Base-by-base conservation (phyloP, 2,329 filamentous ascomycete species). In the Ceratocystiopsis brevicomis region DNA sequence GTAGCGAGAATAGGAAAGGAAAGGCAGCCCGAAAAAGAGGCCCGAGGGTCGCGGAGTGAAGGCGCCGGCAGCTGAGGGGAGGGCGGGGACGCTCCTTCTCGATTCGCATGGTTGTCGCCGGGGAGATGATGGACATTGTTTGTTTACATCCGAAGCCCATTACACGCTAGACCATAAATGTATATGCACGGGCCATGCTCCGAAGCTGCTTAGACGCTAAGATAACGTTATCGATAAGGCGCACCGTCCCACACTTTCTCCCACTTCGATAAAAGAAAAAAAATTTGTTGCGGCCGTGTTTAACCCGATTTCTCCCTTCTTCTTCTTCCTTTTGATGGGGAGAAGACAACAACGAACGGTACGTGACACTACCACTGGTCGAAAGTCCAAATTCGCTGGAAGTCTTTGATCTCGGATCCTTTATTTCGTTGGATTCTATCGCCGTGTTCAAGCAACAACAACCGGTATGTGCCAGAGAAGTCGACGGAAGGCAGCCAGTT, bases 271-370 rank as follows among this genome's bases (percentile, higher is more conserved):
- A 30, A 30, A 30, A 30, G 48, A 41, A 49, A 51, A 53, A 53
- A 52, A 48, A 43, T 49, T 49, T 44, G 43, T 36, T 17, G 13
- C 25, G 25, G 25, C 2, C 25, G 25, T 30, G 25, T 10, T 30
- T 6, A 30, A 30, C 5, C 25, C 44, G 18, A 6, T 44, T 46
- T 42, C 41, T 37, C 43, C 38, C 38, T 50, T 52, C 52, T 49
- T 44, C 48, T 48, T 49, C 48, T 48, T 53, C 49, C 47, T 51
- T 52, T 49, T 43, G 50, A 51, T 53, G 52, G 52, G 52, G 51
- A 52, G 52, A 52, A 52, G 52, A 49, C 46, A 51, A 37, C 47
- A 46, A 38, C 47, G 48, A 52, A 52, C 41, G 48, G 49, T 51
- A 47, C 45, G 45, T 47, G 46, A 51, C 47, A 49, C 50, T 51